Percentiles rank a stretch among this genome's conserved stretches.
Evolutionary conservation across 768 basidiomycete species (phyloP).

Genomic region (Zangia roseola): DNA sequence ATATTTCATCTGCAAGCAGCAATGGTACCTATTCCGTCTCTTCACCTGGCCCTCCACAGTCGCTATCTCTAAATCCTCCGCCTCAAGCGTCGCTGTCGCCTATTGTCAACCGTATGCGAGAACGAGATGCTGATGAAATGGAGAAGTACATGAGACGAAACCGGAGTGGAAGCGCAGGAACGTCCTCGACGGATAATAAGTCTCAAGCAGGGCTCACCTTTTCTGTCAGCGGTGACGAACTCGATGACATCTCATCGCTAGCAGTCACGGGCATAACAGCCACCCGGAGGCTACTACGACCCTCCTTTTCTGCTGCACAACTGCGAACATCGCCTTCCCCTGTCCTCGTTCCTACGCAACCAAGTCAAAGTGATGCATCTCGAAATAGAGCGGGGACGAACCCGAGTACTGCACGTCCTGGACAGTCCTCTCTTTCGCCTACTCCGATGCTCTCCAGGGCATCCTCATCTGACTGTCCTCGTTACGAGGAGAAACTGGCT

Average conservation of each 20-base stretch:
- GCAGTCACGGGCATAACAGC: constrained; percentile 53
- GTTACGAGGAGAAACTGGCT: constrained; percentile 35
- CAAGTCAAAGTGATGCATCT: constrained; percentile 40
- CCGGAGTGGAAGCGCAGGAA: constrained; percentile 77
- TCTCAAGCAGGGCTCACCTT: constrained; percentile 54
- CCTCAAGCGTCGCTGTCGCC: constrained; percentile 61
- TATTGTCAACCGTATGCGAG: constrained; percentile 75
- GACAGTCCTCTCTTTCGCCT: constrained; percentile 39
- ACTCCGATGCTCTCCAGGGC: constrained; percentile 46
- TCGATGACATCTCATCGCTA: constrained; percentile 46
- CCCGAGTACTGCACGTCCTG: constrained; percentile 48
- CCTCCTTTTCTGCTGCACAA: constrained; percentile 78
- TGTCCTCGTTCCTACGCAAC: constrained; percentile 32
- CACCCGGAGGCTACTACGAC: constrained; percentile 58
- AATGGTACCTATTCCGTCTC: constrained; percentile 38
- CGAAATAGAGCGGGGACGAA: constrained; percentile 69
- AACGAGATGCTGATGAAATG: constrained; percentile 84
- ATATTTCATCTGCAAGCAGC: constrained; percentile 32
- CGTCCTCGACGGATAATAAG: constrained; percentile 68
- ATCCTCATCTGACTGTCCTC: constrained; percentile 54
- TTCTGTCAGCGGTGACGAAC: constrained; percentile 55
- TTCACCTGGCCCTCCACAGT: constrained; percentile 37
- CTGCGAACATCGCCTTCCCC: constrained; percentile 52
- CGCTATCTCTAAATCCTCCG: constrained; percentile 36
- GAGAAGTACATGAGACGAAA: constrained; percentile 82